A percentile compares a stretch with the other conserved stretches of the same genome.
These are phyloP conservation scores for Oemleria cerasiformis DNA, from an alignment of 306 rosid genomes.

Conservation along the genomic window DNA sequence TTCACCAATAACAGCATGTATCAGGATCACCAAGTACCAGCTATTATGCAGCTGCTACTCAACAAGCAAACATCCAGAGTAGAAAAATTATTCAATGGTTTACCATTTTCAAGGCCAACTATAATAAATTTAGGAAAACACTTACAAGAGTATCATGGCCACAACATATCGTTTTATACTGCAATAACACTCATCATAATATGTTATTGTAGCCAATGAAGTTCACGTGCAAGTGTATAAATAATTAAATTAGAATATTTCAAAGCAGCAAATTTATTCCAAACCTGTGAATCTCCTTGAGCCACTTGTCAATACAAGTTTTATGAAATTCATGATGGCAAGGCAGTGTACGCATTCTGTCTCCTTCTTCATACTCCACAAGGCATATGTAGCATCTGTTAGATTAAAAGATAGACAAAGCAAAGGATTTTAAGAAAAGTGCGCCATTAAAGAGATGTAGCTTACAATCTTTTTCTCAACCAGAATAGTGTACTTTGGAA, in stretches of 20 bases:
- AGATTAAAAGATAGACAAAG: slow-evolving; percentile 18
- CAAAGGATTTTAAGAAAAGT: slow-evolving; percentile 2
- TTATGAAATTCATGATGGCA: slow-evolving; percentile 91
- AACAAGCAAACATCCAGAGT: neutral
- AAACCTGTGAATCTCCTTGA: slow-evolving; percentile 98
- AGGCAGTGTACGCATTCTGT: slow-evolving; percentile 82
- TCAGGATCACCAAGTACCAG: neutral
- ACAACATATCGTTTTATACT: neutral
- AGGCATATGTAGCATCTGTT: slow-evolving; percentile 97
- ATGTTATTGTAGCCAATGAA: neutral
- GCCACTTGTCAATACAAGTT: slow-evolving; percentile 95
- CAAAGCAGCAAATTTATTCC: neutral
- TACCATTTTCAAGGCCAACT: neutral
- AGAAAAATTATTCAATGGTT: neutral
- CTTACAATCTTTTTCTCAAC: neutral
- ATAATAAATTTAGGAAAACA: neutral
- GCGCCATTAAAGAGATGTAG: no score
- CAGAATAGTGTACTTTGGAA: neutral
- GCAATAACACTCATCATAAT: neutral
- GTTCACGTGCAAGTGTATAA: neutral
- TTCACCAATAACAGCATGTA: neutral
- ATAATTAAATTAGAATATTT: slow-evolving; percentile 3
- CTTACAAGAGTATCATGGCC: neutral
- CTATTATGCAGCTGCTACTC: neutral
- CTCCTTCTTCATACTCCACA: slow-evolving; percentile 97